Percentiles rank a stretch among this genome's conserved stretches.
phyloP scores from a whole-genome alignment of 2,329 filamentous ascomycete genomes.

The Leptographium radiaticola region DNA sequence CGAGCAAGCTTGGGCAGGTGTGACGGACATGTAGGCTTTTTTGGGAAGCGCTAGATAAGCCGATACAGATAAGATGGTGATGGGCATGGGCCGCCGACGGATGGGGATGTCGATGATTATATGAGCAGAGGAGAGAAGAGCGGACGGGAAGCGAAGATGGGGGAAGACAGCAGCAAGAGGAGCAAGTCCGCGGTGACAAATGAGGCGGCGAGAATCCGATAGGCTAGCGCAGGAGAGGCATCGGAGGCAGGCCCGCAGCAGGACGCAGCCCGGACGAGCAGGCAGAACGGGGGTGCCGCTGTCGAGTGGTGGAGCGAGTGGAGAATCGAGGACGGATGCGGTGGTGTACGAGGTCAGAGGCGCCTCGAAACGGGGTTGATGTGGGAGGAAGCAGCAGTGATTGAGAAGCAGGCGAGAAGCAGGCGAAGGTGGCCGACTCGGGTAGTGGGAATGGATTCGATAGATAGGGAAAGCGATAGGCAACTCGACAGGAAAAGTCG shows the following conservation, averaged over 20 bases:
- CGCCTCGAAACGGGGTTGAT: too few species aligned
- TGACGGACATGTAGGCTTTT: constrained; percentile 6
- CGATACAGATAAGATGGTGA: constrained; percentile 9
- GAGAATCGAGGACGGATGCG: not conserved
- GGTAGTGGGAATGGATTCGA: too few species aligned
- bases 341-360: not conserved
- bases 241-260: not conserved
- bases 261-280: not conserved
- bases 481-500: too few species aligned
- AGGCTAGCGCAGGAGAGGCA: constrained; percentile 5
- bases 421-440: too few species aligned
- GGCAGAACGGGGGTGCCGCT: not conserved
- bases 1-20: constrained; percentile 4
- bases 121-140: not conserved
- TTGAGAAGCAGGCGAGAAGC: too few species aligned
- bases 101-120: not conserved
- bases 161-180: not conserved
- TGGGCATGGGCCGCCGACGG: not conserved
- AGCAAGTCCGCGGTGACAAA: constrained; percentile 4
- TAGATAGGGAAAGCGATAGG: too few species aligned
- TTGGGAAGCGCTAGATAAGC: constrained; percentile 8
- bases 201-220: constrained; percentile 11
- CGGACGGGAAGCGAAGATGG: not conserved
- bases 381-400: too few species aligned
- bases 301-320: not conserved